phyloP scores from a whole-genome alignment of 305 asterid species.

The Salvia sclarea region DNA sequence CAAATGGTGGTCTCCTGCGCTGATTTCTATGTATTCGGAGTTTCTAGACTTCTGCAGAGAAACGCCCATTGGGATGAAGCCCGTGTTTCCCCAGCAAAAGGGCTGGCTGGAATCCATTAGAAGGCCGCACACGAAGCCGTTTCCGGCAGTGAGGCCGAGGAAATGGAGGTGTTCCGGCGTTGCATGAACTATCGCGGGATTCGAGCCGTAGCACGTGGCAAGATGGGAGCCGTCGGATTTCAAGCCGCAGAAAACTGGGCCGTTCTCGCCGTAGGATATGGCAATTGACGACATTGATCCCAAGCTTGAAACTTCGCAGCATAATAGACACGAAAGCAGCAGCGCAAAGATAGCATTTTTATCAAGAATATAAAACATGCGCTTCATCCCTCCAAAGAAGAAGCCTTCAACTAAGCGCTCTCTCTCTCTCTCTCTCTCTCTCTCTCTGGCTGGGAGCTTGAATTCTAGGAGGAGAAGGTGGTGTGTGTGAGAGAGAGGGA shows the following conservation, averaged over 20 bases:
- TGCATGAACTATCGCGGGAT: conserved; percentile 55
- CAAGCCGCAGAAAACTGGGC: conserved; percentile 76
- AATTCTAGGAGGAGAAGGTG: conserved; percentile 15
- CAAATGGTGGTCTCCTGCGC: conserved; percentile 85
- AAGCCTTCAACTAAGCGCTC: neutral
- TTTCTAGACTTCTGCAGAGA: conserved; percentile 43
- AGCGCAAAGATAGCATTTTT: conserved; percentile 31
- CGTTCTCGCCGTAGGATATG: conserved; percentile 72
- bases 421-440: neutral
- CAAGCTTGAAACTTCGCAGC: conserved; percentile 49
- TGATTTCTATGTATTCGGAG: conserved; percentile 64
- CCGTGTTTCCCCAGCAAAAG: conserved; percentile 77
- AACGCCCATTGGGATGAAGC: conserved; percentile 60
- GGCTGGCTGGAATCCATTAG: conserved; percentile 54
- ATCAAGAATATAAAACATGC: conserved; percentile 25
- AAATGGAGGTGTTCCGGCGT: conserved; percentile 57
- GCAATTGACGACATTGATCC: conserved; percentile 89
- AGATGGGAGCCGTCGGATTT: conserved; percentile 78
- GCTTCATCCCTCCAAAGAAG: conserved; percentile 17
- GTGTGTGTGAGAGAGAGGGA: conserved; percentile 35
- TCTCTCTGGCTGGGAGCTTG: neutral
- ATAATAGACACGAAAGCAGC: conserved; percentile 34
- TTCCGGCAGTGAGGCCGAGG: conserved; percentile 68
- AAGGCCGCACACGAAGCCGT: conserved; percentile 79
- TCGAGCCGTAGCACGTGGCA: conserved; percentile 72